Base-by-base conservation (phyloP, 441 rosid genomes). In the Hura crepitans region DNA sequence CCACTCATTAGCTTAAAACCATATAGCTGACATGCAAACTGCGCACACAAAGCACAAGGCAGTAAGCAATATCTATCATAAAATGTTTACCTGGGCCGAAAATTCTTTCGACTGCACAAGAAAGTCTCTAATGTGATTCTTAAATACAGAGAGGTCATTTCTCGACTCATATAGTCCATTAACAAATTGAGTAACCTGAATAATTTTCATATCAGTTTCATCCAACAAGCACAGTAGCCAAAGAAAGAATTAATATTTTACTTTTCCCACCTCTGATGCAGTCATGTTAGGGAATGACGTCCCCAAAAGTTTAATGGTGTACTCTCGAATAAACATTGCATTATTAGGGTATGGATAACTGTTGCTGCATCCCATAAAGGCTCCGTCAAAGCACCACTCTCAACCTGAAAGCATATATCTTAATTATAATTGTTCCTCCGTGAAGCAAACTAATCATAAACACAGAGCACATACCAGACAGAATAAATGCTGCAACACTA, bases 281-380 rank as follows among this genome's bases (percentile, higher is more conserved):
- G 94, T 89, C 99, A 96, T 93, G 84, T 96, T 96, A 47, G 98
- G 98, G 75, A 96, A 96, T n/a, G 99, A 96, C 43, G 96, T 80
- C 67, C 97, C 87, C 83, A 96, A 74, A 65, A 96, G 92, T 80
- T 96, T 93, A 70, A 96, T 93, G 70, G 98, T 92, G 83, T 88
- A 87, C 54, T 96, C 99, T 18, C 88, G 96, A 78, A 91, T 88
- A 85, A 88, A 96, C 61, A 83, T 75, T 23, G 85, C 84, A 70
- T 93, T 96, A 75, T 84, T 88, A 51, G 87, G 92, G 81, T 88
- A 96, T 5, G 86, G 85, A 74, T 86, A 89, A 89, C 96, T 0
- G 90, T 78, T 49, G 92, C 71, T 68, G 87, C 82, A 75, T 96
- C 97, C 99, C 99, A 96, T 75, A 96, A 79, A 55, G 99, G 98